phyloP scores from a whole-genome alignment of 2,329 filamentous ascomycete species.

The Epichloe uncinata region DNA sequence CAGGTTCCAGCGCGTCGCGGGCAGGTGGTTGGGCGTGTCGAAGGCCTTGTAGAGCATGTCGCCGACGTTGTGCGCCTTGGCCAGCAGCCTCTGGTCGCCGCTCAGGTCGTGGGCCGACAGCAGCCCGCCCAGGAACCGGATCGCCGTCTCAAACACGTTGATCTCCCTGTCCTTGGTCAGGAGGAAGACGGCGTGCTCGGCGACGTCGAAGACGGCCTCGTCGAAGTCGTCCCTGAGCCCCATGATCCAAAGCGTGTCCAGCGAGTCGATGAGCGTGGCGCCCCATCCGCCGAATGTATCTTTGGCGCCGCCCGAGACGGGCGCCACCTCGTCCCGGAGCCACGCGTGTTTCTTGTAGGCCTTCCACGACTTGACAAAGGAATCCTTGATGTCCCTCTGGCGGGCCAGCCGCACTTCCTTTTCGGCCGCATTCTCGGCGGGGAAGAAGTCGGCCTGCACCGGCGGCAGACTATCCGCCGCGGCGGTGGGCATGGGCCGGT shows the following conservation, averaged over 20 bases:
- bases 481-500: constrained; percentile 6
- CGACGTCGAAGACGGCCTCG: constrained; percentile 34
- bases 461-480: constrained; percentile 5
- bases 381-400: constrained; percentile 26
- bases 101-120: constrained; percentile 37
- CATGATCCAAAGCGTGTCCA: constrained; percentile 53
- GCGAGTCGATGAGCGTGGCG: constrained; percentile 44
- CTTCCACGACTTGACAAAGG: constrained; percentile 32
- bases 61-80: constrained; percentile 36
- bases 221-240: constrained; percentile 42
- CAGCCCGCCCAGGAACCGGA: constrained; percentile 39
- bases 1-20: constrained; percentile 20
- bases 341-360: constrained; percentile 40
- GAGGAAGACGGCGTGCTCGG: constrained; percentile 35
- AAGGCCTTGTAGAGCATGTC: constrained; percentile 40
- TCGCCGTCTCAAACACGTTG: constrained; percentile 41
- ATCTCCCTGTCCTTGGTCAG: constrained; percentile 28
- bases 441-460: constrained; percentile 6
- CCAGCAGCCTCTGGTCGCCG: constrained; percentile 26
- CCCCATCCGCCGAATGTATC: constrained; percentile 41
- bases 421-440: constrained; percentile 6
- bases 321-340: constrained; percentile 37
- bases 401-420: constrained; percentile 20
- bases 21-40: constrained; percentile 37
- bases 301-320: constrained; percentile 31